Evolutionary conservation across 2,329 filamentous ascomycete genomes (phyloP).

Genomic region (Pseudogymnoascus sp.): DNA sequence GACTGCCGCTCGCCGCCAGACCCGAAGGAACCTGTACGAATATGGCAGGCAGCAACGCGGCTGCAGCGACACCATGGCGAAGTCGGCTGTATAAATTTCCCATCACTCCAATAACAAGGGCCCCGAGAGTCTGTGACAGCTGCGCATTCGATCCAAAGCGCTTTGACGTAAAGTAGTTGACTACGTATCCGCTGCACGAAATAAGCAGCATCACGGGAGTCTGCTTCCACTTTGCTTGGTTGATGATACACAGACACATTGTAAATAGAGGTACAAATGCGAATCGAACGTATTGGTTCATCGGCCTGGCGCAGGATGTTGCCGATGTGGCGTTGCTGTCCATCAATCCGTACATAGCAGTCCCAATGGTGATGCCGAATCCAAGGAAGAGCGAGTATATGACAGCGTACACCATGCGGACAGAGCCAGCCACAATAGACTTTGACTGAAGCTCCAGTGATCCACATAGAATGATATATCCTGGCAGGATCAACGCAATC

Average conservation of each 20-base stretch:
- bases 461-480: constrained; percentile 54
- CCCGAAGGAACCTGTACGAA: constrained; percentile 63
- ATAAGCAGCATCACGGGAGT: constrained; percentile 71
- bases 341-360: constrained; percentile 46
- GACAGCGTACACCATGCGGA: constrained; percentile 52
- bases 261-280: constrained; percentile 69
- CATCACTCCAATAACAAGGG: constrained; percentile 66
- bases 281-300: constrained; percentile 52
- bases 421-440: constrained; percentile 48
- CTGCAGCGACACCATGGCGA: constrained; percentile 62
- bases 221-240: constrained; percentile 76
- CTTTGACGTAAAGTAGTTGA: constrained; percentile 64
- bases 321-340: constrained; percentile 40
- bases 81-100: constrained; percentile 69
- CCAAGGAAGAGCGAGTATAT: constrained; percentile 52
- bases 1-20: constrained; percentile 52
- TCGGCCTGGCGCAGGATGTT: constrained; percentile 39
- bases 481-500: constrained; percentile 59
- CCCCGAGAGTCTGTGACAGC: constrained; percentile 69
- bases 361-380: constrained; percentile 51
- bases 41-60: constrained; percentile 79
- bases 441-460: constrained; percentile 49
- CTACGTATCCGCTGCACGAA: constrained; percentile 64
- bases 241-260: constrained; percentile 65
- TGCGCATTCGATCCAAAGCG: constrained; percentile 64